Base-by-base conservation (phyloP, 345 rosid genomes). In the Sonneratia caseolaris region DNA sequence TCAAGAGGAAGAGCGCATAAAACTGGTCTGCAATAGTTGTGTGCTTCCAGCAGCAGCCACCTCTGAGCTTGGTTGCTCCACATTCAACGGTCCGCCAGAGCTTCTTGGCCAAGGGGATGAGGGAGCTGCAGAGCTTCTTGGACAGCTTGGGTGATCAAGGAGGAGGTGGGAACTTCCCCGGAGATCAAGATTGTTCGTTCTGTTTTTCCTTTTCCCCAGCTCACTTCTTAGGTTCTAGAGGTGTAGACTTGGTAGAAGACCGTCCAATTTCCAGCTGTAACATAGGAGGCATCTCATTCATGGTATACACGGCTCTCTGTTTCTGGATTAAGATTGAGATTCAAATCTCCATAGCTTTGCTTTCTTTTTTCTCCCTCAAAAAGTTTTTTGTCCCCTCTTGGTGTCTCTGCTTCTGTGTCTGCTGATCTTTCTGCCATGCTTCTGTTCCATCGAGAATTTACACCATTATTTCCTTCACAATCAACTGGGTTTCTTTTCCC, bases 1-100 rank as follows among this genome's bases (percentile, higher is more conserved):
- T 90, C 80, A 91, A 93, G 83, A 86, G 98, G 84, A 89, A 87
- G 81, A 89, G 93, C 53, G 86, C 87, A 4, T 97, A 93, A 77
- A 93, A 91, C 77, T 79, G 89, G 69, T 74, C 93, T 9, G 97
- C 79, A 9, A 83, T 91, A 4, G 96, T 93, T 61, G 87, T 89
- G 24, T 87, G 97, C 85, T 89, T 93, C 79, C 91, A 75, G 74
- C 81, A 87, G 10, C 81, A 84, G 45, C 86, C 91, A 38, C 97
- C 98, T 24, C 93, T 85, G 0, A 90, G 79, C 79, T 76, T 87
- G 83, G 75, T 86, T 68, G 85, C 87, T n/a, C 93, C 95, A 3
- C 82, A 92, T 11, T 7, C 78, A 32, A 84, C 93, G 59, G 96
- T 87, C 74, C 91, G 80, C 0, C 73, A 90, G 69, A 92, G 96